phyloP scores from a whole-genome alignment of 148 eudicot genomes.

The Persicaria tinctoria region DNA sequence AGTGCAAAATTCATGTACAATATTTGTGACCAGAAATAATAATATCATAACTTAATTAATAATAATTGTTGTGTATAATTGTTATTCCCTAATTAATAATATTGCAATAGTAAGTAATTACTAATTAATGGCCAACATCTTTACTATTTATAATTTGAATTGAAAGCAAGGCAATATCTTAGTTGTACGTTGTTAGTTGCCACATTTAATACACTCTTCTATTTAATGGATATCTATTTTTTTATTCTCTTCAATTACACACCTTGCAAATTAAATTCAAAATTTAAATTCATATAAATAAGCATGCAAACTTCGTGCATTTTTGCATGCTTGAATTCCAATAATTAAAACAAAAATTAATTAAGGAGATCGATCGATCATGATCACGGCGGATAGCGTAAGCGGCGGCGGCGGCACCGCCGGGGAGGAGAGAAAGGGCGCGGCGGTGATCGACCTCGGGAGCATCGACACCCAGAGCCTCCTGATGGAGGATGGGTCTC shows the following conservation, averaged over 20 bases:
- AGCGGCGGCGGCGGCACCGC: background rate
- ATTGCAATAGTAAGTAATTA: too few species aligned
- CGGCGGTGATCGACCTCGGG: background rate
- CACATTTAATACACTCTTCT: background rate
- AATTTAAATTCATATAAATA: background rate
- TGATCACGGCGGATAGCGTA: background rate
- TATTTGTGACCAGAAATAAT: too few species aligned
- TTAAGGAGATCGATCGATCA: background rate
- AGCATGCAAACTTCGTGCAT: constrained; percentile 10
- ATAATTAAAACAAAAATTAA: background rate
- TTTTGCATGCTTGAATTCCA: background rate
- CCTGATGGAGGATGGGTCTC: background rate
- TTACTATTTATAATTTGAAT: too few species aligned
- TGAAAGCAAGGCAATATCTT: background rate
- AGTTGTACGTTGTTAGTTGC: constrained; percentile 2
- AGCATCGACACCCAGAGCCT: constrained; percentile 2
- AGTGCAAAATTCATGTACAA: too few species aligned
- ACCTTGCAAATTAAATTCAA: background rate
- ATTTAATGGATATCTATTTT: too few species aligned
- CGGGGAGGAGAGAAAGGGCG: background rate
- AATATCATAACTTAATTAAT: too few species aligned
- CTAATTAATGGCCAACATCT: too few species aligned
- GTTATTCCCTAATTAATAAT: too few species aligned
- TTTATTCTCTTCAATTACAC: background rate
- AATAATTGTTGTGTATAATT: too few species aligned